A percentile compares a stretch with the other conserved stretches of the same genome.
These are phyloP conservation scores for Tolypocladium tropicale DNA, from an alignment of 2,329 filamentous ascomycete species.

Conservation along the genomic window DNA sequence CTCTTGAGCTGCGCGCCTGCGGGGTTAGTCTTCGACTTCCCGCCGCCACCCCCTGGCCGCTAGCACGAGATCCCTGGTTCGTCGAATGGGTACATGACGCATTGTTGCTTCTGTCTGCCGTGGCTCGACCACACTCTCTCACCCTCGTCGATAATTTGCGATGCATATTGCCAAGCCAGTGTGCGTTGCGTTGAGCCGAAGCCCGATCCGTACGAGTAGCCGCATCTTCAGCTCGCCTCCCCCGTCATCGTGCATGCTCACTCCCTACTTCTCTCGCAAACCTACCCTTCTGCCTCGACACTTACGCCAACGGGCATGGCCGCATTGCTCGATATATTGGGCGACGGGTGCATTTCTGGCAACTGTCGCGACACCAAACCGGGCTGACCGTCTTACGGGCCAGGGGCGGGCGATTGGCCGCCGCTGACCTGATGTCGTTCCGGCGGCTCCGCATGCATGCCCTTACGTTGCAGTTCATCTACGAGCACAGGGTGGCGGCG, in stretches of 20 bases:
- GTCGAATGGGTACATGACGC: background rate
- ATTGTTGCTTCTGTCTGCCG: background rate
- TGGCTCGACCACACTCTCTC: background rate
- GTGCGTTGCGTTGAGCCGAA: background rate
- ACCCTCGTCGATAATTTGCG: background rate
- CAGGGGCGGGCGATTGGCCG: background rate
- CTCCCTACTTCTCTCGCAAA: background rate
- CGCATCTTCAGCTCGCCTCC: background rate
- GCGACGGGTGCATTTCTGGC: too few species aligned
- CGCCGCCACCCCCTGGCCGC: background rate
- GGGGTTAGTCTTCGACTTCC: background rate
- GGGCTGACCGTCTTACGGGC: background rate
- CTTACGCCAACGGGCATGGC: background rate
- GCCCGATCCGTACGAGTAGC: background rate
- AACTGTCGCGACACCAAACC: background rate
- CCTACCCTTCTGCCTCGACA: background rate
- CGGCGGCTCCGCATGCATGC: background rate
- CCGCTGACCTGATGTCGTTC: background rate
- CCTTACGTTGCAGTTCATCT: background rate
- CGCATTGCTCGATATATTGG: too few species aligned
- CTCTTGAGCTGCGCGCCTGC: background rate
- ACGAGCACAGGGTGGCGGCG: too few species aligned
- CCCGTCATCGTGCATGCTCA: background rate
- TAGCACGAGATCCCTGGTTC: background rate
- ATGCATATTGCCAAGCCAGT: background rate